Evolutionary conservation across 805 yeast species (phyloP).

Genomic region (Ogataea henricii): DNA sequence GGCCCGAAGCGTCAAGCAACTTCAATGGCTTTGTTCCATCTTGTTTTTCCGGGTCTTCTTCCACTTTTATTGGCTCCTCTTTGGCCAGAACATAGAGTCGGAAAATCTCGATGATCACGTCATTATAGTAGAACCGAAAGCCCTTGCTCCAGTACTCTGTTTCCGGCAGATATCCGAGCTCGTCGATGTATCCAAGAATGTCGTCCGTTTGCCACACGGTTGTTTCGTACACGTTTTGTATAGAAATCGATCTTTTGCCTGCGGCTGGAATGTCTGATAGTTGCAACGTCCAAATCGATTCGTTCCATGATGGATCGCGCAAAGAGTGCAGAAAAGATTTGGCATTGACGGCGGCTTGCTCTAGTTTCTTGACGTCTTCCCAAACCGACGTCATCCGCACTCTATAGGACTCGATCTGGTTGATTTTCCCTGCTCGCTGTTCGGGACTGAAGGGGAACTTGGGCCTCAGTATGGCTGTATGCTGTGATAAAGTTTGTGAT

Average conservation of each 20-base stretch:
- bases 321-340: conserved; percentile 20
- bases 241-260: conserved; percentile 62
- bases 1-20: conserved; percentile 52
- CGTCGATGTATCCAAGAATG: conserved; percentile 48
- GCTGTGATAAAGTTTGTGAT: conserved; percentile 48
- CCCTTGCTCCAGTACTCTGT: conserved; percentile 66
- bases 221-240: conserved; percentile 68
- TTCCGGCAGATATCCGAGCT: conserved; percentile 70
- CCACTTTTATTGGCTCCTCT: conserved; percentile 8
- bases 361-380: conserved; percentile 27
- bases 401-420: conserved; percentile 57
- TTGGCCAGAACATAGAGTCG: conserved; percentile 44
- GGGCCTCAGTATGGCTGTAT: conserved; percentile 52
- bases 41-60: conserved; percentile 6
- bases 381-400: conserved; percentile 53
- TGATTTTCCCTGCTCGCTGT: conserved; percentile 54
- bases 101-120: conserved; percentile 60
- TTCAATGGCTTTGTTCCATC: conserved; percentile 6
- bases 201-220: conserved; percentile 53
- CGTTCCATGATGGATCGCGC: conserved; percentile 18
- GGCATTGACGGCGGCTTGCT: conserved; percentile 7
- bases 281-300: conserved; percentile 60
- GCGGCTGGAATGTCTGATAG: conserved; percentile 76
- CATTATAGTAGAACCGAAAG: conserved; percentile 58
- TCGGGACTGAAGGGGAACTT: conserved; percentile 54